phyloP scores from a whole-genome alignment of 306 rosid species.

The Casuarina cunninghamiana region DNA sequence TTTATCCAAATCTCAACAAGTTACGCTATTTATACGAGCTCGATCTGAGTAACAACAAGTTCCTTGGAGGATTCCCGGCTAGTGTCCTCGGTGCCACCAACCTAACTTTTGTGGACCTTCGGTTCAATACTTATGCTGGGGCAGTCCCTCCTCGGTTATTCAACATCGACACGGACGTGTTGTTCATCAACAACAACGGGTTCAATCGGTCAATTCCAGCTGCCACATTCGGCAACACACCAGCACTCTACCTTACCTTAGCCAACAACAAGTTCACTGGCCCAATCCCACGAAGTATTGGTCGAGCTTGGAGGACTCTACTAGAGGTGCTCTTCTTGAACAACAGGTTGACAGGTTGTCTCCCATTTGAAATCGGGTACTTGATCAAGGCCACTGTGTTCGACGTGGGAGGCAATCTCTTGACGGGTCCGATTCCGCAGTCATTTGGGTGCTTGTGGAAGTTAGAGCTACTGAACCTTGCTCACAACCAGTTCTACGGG shows the following conservation, averaged over 20 bases:
- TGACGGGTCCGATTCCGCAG: constrained; percentile 42
- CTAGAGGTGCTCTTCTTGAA: constrained; percentile 25
- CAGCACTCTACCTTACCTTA: constrained; percentile 38
- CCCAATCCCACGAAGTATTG: constrained; percentile 33
- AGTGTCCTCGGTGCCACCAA: constrained; percentile 31
- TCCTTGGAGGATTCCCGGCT: constrained; percentile 36
- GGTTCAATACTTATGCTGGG: constrained; percentile 35
- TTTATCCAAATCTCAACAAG: constrained; percentile 19
- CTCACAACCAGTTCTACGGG: constrained; percentile 37
- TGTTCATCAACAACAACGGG: constrained; percentile 42
- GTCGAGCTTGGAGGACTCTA: constrained; percentile 38
- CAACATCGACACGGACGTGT: constrained; percentile 38
- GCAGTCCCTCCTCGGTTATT: constrained; percentile 25
- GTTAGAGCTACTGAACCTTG: constrained; percentile 31
- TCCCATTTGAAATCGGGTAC: constrained; percentile 41
- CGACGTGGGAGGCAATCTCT: constrained; percentile 28
- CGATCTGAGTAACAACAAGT: constrained; percentile 45
- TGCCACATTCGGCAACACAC: constrained; percentile 37
- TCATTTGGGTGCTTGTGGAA: constrained; percentile 36
- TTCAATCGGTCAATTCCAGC: constrained; percentile 26
- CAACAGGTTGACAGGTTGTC: constrained; percentile 37
- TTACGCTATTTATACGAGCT: constrained; percentile 37
- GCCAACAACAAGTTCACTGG: constrained; percentile 39
- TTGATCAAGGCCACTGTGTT: constrained; percentile 30
- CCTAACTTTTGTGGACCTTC: constrained; percentile 37